Base-by-base conservation (phyloP, 164 flowering plant genomes). In the Euptelea pleiosperma region DNA sequence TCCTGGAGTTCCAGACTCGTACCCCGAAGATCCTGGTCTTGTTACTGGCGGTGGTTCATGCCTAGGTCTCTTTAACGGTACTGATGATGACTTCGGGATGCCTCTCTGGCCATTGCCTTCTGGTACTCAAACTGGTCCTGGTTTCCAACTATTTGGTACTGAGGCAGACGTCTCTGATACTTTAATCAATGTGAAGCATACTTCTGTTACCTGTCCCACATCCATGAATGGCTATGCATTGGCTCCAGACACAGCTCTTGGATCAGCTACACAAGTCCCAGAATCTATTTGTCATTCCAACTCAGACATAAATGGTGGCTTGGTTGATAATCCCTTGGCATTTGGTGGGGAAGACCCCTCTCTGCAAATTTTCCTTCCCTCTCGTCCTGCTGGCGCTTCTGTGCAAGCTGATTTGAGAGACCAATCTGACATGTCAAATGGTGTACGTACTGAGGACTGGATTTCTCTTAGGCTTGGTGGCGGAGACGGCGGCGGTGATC, bases 381-480 rank as follows among this genome's bases (percentile, higher is more conserved):
- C 91, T 9, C 72, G 72, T 52, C 88, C 93, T n/a, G 71, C 86
- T 31, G 80, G 69, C 49, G 58, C 70, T n/a, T 61, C 82, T 3
- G 48, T 49, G 33, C 84, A 75, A 51, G 26, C 75, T 60, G 79
- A 82, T 55, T 25, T 67, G 55, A 84, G 84, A 67, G 82, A 81
- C 62, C 84, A 68, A 24, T 63, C 68, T 58, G 80, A 81, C 62
- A 52, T 70, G 44, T 69, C 95, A 8, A 85, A 82, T 73, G 82
- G 81, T 58, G 51, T 77, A 36, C 80, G 64, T 15, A 57, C 71
- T 33, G 95, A 89, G 50, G 95, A 94, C 67, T 94, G 96, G 96
- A 86, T 88, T 48, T 91, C 99, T 58, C 91, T 94, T 30, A 73
- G 86, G 66, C 87, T 91, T 65, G 99, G 99, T 40, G 91, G 70